Evolutionary conservation across 2,329 filamentous ascomycete species (phyloP), one percentile per base, ranked within the genome.

Genomic region (Lachnellula suecica): DNA sequence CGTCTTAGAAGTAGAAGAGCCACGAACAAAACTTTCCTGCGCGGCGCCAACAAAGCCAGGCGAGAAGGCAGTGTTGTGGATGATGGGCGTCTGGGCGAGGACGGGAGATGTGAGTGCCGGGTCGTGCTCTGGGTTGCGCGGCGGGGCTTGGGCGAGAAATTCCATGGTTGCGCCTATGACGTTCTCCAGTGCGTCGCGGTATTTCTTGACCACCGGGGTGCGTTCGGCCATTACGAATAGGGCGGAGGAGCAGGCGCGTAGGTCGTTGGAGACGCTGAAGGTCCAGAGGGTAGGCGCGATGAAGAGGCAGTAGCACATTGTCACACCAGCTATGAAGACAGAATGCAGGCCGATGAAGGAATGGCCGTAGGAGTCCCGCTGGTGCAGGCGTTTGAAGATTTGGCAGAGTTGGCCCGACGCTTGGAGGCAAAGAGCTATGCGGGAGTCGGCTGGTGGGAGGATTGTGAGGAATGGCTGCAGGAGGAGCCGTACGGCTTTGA

Each of bases 381-480:
- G 71, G 52, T 74, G 72, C 4, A 74, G 62, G 10, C 69, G 68
- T 54, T 73, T 75, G 59, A 74, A 72, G 2, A 69, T 66, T 52
- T 74, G 72, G 56, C 72, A 74, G 23, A 74, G 69, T 23, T 70
- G 67, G 4, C 72, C 72, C 8, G 71, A 71, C 2, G 72, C 69
- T 4, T 66, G 58, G 27, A 73, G 59, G 51, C 71, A 72, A 3
- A 74, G 72, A 11, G 71, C 68, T 52, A 77, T 76, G 52, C 75
- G 76, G 0, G 74, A 73, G 57, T 78, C 75, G 5, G 70, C 66
- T 3, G 74, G 68, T 4, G 72, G 68, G 5, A 80, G 66, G 15
- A 76, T 68, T 2, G 72, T 71, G 1, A 79, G 63, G 49, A 79
- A 79, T 1, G 76, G 77, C 47, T 79, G 77, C 17, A 79, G 70